Base-by-base conservation (phyloP, 2,329 filamentous ascomycete species). In the Ceratocystis lukuohia region DNA sequence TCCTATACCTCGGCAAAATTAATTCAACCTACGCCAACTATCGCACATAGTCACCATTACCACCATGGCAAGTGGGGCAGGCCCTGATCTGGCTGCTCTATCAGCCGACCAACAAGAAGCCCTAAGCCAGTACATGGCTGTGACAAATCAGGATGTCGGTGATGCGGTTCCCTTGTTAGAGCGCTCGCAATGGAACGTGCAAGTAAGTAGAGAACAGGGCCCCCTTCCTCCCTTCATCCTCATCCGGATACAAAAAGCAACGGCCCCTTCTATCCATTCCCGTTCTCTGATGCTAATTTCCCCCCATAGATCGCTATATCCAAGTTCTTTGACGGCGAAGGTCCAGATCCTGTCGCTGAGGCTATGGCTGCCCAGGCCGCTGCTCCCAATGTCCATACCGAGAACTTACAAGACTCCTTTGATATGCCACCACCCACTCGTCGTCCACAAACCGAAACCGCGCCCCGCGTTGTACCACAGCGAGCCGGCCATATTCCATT, bases 251-350 rank as follows among this genome's bases (percentile, higher is more conserved):
- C 48, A 15, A 25, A 25, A 25, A 53, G 20, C 48, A 28, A 25
- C 20, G 3, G 25, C 37, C 37, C 8, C 64, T 41, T n/a, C 10
- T 12, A 37, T 44, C 3, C 17, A 53, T 10, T 2, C 48, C 48
- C 48, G 25, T 25, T 12, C 8, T 17, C 10, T 53, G 48, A 5
- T 53, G 22, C 48, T 53, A 53, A 53, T 25, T 28, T 17, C 7
- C 22, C 17, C 20, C 15, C 66, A 3, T 73, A 96, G 87, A 96
- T 97, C 72, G 93, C 94, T 67, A 93, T 99, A 70, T 85, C 94
- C 70, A 95, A 95, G 74, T 97, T 97, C 83, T 99, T 96, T 74
- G 94, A 99, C 72, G 94, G 94, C 71, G 94, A 97, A 77, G 88
- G 88, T 2, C 84, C 91, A 62, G 90, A 96, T 74, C 88, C 85